Percentiles rank a stretch among this genome's conserved stretches.
phyloP scores from a whole-genome alignment of 2,329 filamentous ascomycete genomes.

The Emergomyces orientalis region DNA sequence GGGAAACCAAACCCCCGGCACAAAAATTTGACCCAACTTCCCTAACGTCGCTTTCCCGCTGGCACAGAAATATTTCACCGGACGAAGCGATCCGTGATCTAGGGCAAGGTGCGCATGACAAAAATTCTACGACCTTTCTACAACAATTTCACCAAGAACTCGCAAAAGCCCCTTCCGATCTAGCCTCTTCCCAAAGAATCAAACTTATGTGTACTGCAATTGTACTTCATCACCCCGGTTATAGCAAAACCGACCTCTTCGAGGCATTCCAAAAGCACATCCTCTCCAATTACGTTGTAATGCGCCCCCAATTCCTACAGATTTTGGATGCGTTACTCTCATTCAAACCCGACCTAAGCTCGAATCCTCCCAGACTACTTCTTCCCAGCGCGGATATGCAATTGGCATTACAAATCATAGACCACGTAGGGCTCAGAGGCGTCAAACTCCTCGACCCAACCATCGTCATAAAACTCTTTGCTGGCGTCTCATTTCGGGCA shows the following conservation, averaged over 20 bases:
- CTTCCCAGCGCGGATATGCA: slow-evolving; percentile 24
- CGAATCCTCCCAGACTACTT: slow-evolving; percentile 12
- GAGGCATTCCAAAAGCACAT: slow-evolving; percentile 28
- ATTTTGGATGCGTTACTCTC: slow-evolving; percentile 32
- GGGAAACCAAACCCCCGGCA: neutral
- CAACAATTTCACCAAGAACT: slow-evolving; percentile 31
- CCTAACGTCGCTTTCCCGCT: slow-evolving; percentile 19
- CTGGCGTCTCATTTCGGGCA: slow-evolving; percentile 31
- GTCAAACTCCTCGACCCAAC: slow-evolving; percentile 36
- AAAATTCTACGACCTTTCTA: slow-evolving; percentile 36
- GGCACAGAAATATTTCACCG: slow-evolving; percentile 24
- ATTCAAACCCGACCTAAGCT: slow-evolving; percentile 13
- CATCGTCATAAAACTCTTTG: slow-evolving; percentile 39
- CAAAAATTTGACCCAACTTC: neutral
- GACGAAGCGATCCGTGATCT: slow-evolving; percentile 28
- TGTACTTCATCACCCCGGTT: slow-evolving; percentile 31
- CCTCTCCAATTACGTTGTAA: slow-evolving; percentile 27
- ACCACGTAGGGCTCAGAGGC: slow-evolving; percentile 35
- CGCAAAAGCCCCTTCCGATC: slow-evolving; percentile 21
- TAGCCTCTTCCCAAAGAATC: slow-evolving; percentile 25
- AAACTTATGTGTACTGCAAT: slow-evolving; percentile 33
- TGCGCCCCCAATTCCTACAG: slow-evolving; percentile 26
- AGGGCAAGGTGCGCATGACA: slow-evolving; percentile 30
- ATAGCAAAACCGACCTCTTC: slow-evolving; percentile 28
- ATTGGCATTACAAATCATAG: slow-evolving; percentile 34